Evolutionary conservation across 768 basidiomycete genomes (phyloP), one percentile per base, ranked within the genome.

Genomic region (Postia placenta): DNA sequence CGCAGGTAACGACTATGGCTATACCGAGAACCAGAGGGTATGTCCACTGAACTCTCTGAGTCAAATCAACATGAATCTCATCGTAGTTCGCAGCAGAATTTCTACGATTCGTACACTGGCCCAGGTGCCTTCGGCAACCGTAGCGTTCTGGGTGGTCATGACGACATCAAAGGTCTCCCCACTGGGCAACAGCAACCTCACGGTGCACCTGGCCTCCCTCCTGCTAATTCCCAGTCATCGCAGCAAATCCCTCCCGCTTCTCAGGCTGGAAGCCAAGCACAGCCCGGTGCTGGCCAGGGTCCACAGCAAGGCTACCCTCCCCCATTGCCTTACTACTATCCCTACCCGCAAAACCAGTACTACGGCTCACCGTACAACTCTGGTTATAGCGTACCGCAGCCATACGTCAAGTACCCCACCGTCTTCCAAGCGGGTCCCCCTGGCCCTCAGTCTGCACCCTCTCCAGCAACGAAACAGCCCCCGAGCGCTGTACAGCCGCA

Each of bases 321-420:
- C 17, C 85, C 83, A 49, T 63, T 72, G 47, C 71, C 71, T 1
- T 80, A 82, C 65, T 79, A 79, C 53, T 75, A 80, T 56, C 76
- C 79, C n/a, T 87, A 83, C 64, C 80, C 82, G 3, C 85, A 86
- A 60, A 84, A 81, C 56, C 85, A 87, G 57, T 87, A 81, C 66
- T 89, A 87, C 54, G 81, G 85, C 42, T 69, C 77, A 1, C 83
- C 87, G 4, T 89, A 89, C 69, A 75, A 70, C 51, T 85, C 61
- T 7, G 72, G 71, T 12, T 76, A 78, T 49, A 68, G 68, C 38
- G 68, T 76, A 11, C 82, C 85, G 5, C 82, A 85, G 58, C 80
- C 80, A 3, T 86, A 82, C 61, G 80, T 83, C 62, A 85, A 89
- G 67, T 89, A 88, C 60, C 85, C 85, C 1, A 65, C 85, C 25